Percentiles rank a stretch among this genome's conserved stretches.
Conservation (phyloP, 192 early-diverging fungal genomes). For the Oehlia diaphana region DNA sequence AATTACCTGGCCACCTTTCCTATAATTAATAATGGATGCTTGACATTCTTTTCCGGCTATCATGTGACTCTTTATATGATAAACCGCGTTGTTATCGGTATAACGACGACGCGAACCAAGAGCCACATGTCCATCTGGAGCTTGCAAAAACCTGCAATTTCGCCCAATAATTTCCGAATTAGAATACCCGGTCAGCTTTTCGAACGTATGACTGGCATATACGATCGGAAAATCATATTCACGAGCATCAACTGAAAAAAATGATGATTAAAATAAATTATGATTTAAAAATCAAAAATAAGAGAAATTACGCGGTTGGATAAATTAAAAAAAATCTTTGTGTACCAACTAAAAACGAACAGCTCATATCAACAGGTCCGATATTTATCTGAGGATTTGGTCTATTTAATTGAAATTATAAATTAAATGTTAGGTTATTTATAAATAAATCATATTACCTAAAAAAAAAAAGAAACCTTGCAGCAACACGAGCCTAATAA, state of each 20-base stretch:
- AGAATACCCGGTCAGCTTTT: conserved; percentile 57
- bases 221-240: conserved; percentile 64
- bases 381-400: conserved; percentile 59
- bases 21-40: conserved; percentile 67
- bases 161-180: conserved; percentile 46
- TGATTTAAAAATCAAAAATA: background rate
- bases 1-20: conserved; percentile 63
- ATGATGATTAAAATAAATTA: background rate
- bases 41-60: conserved; percentile 60
- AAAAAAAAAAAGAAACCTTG: conserved; percentile 3
- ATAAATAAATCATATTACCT: no score
- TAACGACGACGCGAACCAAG: conserved; percentile 50
- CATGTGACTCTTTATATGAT: conserved; percentile 53
- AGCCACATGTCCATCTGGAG: conserved; percentile 53
- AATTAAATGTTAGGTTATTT: background rate
- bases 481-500: conserved; percentile 18
- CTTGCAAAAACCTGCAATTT: conserved; percentile 55
- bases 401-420: conserved; percentile 29
- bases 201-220: conserved; percentile 65
- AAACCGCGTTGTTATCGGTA: conserved; percentile 58
- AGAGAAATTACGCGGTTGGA: background rate
- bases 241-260: conserved; percentile 48
- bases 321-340: background rate
- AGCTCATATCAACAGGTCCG: conserved; percentile 60
- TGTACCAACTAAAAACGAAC: conserved; percentile 52